Conservation (phyloP, 352 stramenopile species). For the Chloridella minuta region DNA sequence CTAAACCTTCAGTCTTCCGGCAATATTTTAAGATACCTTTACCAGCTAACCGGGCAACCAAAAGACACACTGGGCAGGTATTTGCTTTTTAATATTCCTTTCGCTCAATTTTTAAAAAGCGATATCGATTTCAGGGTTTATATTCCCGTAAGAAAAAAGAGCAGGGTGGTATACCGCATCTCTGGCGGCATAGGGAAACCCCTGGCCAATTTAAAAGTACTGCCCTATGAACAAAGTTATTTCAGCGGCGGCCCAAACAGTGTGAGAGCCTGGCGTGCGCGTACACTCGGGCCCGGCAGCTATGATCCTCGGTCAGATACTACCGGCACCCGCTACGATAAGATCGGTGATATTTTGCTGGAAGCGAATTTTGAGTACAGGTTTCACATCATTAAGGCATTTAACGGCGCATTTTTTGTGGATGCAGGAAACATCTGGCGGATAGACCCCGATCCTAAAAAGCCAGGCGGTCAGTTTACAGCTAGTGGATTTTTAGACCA, state of each 20-base stretch:
- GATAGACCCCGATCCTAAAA: background rate
- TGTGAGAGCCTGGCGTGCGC: background rate
- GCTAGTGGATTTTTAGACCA: background rate
- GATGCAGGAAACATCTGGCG: background rate
- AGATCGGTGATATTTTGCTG: background rate
- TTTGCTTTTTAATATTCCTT: background rate
- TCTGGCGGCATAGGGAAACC: background rate
- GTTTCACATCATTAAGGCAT: background rate
- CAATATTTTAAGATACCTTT: background rate
- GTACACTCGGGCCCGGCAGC: background rate
- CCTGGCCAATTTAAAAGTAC: background rate
- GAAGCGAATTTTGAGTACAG: background rate
- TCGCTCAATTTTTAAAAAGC: background rate
- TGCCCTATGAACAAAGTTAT: background rate
- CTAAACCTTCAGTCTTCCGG: background rate
- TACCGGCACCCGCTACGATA: background rate
- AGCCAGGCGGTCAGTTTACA: background rate
- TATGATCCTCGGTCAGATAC: background rate
- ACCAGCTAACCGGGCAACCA: background rate
- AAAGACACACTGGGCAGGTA: background rate
- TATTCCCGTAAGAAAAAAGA: background rate
- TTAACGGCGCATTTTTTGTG: background rate
- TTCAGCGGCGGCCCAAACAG: background rate
- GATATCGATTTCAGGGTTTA: conserved; percentile 4
- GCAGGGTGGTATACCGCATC: background rate